Percentiles rank a stretch among this genome's conserved stretches.
phyloP scores from a whole-genome alignment of 2,329 filamentous ascomycete species.

The Colletotrichum siamense region DNA sequence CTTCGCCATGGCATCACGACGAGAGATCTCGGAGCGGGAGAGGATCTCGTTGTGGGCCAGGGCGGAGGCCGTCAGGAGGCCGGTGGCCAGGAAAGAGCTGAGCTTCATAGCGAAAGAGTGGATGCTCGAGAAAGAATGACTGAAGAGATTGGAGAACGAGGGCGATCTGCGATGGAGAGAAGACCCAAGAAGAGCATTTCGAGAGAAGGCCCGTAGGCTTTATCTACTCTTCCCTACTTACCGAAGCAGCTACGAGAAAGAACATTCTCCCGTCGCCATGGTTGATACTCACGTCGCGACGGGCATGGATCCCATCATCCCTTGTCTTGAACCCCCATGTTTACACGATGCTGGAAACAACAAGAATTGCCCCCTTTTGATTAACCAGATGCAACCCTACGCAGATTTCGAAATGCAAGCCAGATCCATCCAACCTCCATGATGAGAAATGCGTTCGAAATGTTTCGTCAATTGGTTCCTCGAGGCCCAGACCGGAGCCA shows the following conservation, averaged over 20 bases:
- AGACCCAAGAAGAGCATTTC: neutral
- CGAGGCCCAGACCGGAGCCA: neutral
- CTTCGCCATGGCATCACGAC: neutral
- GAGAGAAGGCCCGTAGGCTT: neutral
- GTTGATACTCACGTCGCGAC: neutral
- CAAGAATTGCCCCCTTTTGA: neutral
- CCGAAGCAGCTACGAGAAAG: neutral
- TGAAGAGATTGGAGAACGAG: neutral
- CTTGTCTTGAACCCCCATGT: neutral
- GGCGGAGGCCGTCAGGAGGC: neutral
- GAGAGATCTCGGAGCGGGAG: conserved; percentile 2
- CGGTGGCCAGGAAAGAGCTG: neutral
- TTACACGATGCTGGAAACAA: neutral
- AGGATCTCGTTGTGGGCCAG: conserved; percentile 44
- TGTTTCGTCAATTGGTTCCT: neutral
- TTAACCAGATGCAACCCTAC: neutral
- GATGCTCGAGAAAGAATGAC: neutral
- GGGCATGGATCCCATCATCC: neutral
- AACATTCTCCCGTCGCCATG: neutral
- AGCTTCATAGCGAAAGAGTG: neutral
- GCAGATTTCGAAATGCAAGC: neutral
- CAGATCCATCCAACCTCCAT: neutral
- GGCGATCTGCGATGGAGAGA: neutral
- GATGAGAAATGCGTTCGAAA: neutral
- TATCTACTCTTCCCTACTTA: neutral